Conservation (phyloP, 2,329 filamentous ascomycete species). For the Aureobasidium vineae region DNA sequence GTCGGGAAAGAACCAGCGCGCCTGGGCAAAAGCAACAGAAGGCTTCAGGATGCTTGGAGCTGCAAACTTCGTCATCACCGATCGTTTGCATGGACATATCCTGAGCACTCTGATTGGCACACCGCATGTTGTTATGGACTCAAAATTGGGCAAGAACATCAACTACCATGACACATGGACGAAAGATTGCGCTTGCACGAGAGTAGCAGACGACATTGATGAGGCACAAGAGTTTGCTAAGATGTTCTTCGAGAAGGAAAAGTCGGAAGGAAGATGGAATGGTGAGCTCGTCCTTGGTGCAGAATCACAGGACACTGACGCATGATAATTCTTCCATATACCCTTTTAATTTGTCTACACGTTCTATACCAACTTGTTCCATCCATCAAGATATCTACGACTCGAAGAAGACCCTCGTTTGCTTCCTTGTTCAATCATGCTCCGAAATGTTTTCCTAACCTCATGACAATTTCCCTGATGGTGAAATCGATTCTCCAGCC, state of each 20-base stretch:
- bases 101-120: conserved; percentile 23
- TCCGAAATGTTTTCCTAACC: background rate
- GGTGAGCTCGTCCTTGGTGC: conserved; percentile 1
- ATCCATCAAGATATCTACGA: background rate
- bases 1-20: conserved; percentile 20
- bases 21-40: conserved; percentile 23
- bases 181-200: conserved; percentile 18
- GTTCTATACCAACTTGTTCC: too few species aligned
- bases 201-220: conserved; percentile 18
- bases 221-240: conserved; percentile 12
- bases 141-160: conserved; percentile 25
- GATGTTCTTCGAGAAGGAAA: conserved; percentile 23
- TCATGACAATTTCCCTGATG: background rate
- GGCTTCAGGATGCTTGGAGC: conserved; percentile 22
- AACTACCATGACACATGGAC: conserved; percentile 26
- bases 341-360: background rate
- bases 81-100: conserved; percentile 25
- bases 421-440: background rate
- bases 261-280: conserved; percentile 16
- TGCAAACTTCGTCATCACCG: conserved; percentile 25
- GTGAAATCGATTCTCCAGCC: background rate
- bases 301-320: background rate
- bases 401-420: background rate
- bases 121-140: conserved; percentile 23
- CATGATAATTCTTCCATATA: background rate